Evolutionary conservation across 768 basidiomycete species (phyloP).

Genomic region (Kwoniella dejecticola): DNA sequence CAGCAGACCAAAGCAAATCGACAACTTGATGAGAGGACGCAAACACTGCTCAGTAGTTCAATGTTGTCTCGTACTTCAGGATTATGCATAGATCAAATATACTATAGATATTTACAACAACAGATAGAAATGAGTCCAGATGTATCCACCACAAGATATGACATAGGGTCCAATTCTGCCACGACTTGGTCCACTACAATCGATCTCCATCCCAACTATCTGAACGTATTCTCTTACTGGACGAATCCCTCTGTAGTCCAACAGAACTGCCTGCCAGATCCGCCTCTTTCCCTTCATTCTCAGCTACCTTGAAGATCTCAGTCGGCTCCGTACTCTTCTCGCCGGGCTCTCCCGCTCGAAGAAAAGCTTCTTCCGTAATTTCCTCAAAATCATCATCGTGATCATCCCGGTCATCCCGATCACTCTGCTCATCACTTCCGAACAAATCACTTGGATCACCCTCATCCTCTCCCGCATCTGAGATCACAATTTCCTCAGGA

Average conservation of each 20-base stretch:
- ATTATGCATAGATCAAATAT: background rate
- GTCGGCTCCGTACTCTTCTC: too few species aligned
- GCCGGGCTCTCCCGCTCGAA: too few species aligned
- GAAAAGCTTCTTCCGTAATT: background rate
- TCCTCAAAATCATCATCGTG: background rate
- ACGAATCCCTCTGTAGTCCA: background rate
- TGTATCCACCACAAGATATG: too few species aligned
- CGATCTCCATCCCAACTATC: background rate
- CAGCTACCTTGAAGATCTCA: background rate
- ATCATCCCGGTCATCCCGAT: too few species aligned
- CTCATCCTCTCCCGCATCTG: background rate
- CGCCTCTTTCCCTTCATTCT: too few species aligned
- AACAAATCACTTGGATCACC: background rate
- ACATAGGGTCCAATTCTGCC: too few species aligned
- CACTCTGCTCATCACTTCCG: too few species aligned
- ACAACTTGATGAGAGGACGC: too few species aligned
- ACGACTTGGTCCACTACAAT: too few species aligned
- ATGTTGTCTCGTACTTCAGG: too few species aligned
- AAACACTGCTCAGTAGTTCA: background rate
- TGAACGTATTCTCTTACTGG: conserved; percentile 1
- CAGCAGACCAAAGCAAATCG: too few species aligned
- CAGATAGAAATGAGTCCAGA: background rate
- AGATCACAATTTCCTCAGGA: too few species aligned
- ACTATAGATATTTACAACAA: background rate
- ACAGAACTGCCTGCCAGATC: background rate